phyloP scores from a whole-genome alignment of 805 yeast species.

The Ogataea dorogensis region DNA sequence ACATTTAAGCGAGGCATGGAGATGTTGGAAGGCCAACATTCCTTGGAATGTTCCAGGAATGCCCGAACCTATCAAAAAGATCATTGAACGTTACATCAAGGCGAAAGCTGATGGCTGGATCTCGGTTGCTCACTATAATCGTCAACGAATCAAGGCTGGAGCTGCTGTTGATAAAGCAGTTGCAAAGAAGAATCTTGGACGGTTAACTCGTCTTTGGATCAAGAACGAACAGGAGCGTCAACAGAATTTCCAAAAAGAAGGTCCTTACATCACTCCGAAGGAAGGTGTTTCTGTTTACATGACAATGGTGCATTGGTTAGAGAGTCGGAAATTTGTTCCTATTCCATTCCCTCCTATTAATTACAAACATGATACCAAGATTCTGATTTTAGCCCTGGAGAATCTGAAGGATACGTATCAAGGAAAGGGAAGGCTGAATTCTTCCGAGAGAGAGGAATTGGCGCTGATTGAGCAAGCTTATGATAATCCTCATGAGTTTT shows the following conservation, averaged over 20 bases:
- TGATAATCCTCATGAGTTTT: constrained; percentile 93
- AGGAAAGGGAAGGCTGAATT: constrained; percentile 73
- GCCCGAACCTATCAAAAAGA: constrained; percentile 84
- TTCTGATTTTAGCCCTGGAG: constrained; percentile 86
- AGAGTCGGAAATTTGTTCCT: constrained; percentile 75
- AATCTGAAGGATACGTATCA: constrained; percentile 77
- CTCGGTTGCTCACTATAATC: constrained; percentile 85
- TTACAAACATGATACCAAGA: constrained; percentile 90
- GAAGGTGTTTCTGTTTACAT: constrained; percentile 87
- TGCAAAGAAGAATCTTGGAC: constrained; percentile 88
- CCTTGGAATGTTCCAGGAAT: constrained; percentile 98
- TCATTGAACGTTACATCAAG: constrained; percentile 84
- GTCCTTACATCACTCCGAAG: constrained; percentile 81
- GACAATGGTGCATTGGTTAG: constrained; percentile 90
- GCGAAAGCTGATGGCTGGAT: constrained; percentile 98
- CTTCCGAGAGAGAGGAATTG: constrained; percentile 87
- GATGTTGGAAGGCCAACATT: constrained; percentile 98
- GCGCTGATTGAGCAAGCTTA: constrained; percentile 94
- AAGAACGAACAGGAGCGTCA: constrained; percentile 91
- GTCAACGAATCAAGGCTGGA: constrained; percentile 88
- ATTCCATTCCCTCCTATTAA: constrained; percentile 92
- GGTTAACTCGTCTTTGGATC: constrained; percentile 89
- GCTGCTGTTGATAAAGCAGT: constrained; percentile 92
- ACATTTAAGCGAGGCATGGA: constrained; percentile 97
- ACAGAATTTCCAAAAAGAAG: constrained; percentile 71